phyloP scores from a whole-genome alignment of 2,329 filamentous ascomycete species.

The Hypoxylon sp. region DNA sequence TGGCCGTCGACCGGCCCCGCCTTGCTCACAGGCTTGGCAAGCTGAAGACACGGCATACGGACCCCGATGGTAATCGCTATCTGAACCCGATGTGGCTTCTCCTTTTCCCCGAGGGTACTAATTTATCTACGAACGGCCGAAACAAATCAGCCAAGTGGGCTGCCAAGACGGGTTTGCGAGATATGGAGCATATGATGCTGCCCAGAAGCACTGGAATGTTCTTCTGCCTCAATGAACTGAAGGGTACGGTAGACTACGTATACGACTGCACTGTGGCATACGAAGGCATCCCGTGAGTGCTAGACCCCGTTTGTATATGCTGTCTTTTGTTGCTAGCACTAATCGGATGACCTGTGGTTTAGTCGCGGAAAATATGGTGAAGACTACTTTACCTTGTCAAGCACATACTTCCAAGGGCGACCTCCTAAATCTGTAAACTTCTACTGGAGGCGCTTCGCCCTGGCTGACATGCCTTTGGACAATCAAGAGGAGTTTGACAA shows the following conservation, averaged over 20 bases:
- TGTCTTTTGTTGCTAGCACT: constrained; percentile 3
- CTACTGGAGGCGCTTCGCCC: constrained; percentile 89
- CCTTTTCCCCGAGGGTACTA: constrained; percentile 90
- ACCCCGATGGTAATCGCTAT: constrained; percentile 68
- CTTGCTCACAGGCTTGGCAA: constrained; percentile 81
- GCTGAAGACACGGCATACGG: constrained; percentile 71
- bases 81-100: constrained; percentile 90
- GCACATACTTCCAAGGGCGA: constrained; percentile 89
- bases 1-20: constrained; percentile 83
- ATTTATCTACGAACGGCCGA: constrained; percentile 79
- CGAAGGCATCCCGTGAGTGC: constrained; percentile 88
- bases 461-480: constrained; percentile 85
- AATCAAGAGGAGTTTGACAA: constrained; percentile 81
- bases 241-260: constrained; percentile 82
- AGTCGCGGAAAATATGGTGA: constrained; percentile 89
- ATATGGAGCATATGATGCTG: constrained; percentile 81
- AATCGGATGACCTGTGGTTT: constrained; percentile 32
- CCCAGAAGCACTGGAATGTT: constrained; percentile 85
- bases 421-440: constrained; percentile 97
- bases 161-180: constrained; percentile 79
- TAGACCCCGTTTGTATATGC: background rate
- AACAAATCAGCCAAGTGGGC: constrained; percentile 82
- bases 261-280: constrained; percentile 97
- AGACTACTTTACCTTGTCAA: constrained; percentile 86
- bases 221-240: constrained; percentile 84